Base-by-base conservation (phyloP, 2,329 filamentous ascomycete genomes). In the Lecanosticta acicola region DNA sequence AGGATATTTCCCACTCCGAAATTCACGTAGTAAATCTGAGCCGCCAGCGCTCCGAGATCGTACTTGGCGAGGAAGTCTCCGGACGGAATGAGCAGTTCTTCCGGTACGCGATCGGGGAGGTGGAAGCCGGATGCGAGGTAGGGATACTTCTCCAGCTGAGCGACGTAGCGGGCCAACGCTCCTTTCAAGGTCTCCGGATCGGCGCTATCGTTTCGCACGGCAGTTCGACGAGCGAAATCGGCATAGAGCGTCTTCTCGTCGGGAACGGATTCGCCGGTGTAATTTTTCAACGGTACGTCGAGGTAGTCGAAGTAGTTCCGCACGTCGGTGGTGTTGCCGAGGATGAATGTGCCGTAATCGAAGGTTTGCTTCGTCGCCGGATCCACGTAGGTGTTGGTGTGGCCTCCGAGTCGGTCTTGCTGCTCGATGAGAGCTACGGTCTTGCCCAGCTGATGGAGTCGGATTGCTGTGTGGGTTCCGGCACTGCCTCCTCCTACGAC, bases 11-110 rank as follows among this genome's bases (percentile, higher is more conserved):
- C 70, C 1, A 72, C 53, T 2, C 72, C 75, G 40, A 74, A 66
- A 17, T 68, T 66, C 45, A 68, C 67, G 11, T 56, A 53, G 49
- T 66, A 72, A 13, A 74, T 63, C 5, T 65, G 60, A n/a, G 62
- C 65, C 1, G 74, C 63, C 2, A 70, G 61, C 20, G 65, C 68
- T 16, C 66, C 57, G 3, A 79, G 58, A n/a, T 63, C 57, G 57
- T 77, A 69, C 57, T 77, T 76, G 26, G 63, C 56, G 10, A 72
- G 62, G 45, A 77, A 77, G 3, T 74, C 64, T 14, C 70, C 67
- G 46, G 73, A 77, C 2, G 72, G 67, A 3, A 75, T 57, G 16
- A 72, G 56, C 1, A 79, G 60, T 34, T 75, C 73, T 21, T 68
- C 63, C 0, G 73, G 72, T 0, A 75, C 66, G 4, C 66, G 63